Evolutionary conservation across 2,329 filamentous ascomycete species (phyloP).

Genomic region (Aphanoascus verrucosus): DNA sequence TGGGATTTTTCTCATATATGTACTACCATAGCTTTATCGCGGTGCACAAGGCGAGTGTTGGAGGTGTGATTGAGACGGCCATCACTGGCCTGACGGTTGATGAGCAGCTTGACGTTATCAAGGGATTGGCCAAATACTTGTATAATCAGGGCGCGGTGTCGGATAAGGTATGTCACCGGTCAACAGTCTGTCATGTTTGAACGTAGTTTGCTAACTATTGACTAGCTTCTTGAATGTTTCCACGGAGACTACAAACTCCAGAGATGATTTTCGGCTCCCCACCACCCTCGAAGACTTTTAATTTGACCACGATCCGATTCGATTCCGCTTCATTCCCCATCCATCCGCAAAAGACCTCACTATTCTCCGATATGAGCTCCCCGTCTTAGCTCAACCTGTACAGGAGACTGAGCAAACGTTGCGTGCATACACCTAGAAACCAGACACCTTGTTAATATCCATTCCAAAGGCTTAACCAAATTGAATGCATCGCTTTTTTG

Average conservation of each 20-base stretch:
- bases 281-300: neutral
- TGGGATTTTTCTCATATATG: conserved; percentile 97
- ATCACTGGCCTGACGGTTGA: conserved; percentile 80
- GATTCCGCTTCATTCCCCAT: too few species aligned
- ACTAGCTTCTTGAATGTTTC: conserved; percentile 30
- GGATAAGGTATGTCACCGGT: conserved; percentile 37
- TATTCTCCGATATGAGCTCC: neutral
- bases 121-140: conserved; percentile 51
- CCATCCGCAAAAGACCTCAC: neutral
- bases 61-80: conserved; percentile 77
- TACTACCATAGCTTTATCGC: conserved; percentile 98
- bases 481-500: neutral
- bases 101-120: conserved; percentile 74
- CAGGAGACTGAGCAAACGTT: too few species aligned
- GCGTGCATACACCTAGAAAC: too few species aligned
- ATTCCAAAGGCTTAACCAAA: neutral
- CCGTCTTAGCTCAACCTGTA: neutral
- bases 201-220: conserved; percentile 15
- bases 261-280: conserved; percentile 8
- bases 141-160: conserved; percentile 52
- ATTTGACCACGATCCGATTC: neutral
- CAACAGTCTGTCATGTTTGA: neutral
- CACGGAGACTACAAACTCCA: conserved; percentile 27
- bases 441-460: neutral
- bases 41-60: conserved; percentile 71